phyloP scores from a whole-genome alignment of 225 moss, liverwort and hornwort species.

The Asterella californica region DNA sequence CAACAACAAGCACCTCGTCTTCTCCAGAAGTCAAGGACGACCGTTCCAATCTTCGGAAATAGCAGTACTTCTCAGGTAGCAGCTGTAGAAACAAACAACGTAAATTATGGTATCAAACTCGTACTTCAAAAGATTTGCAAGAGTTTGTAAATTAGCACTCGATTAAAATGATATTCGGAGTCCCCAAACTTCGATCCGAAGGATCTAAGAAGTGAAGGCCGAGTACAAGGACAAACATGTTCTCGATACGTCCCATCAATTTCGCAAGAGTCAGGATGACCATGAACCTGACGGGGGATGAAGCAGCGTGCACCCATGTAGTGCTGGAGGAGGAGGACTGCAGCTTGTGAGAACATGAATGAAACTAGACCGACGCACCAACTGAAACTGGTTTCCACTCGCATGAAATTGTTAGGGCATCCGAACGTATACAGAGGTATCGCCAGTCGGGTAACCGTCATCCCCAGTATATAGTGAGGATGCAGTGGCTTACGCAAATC shows the following conservation, averaged over 20 bases:
- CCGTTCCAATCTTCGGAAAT: constrained; percentile 75
- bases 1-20: constrained; percentile 56
- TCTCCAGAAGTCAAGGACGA: constrained; percentile 45
- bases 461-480: constrained; percentile 86
- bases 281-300: constrained; percentile 76
- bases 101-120: background rate
- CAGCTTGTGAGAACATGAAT: constrained; percentile 73
- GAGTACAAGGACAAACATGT: background rate
- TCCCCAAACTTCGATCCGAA: background rate
- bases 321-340: constrained; percentile 84
- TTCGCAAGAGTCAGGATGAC: background rate
- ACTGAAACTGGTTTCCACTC: constrained; percentile 66
- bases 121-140: background rate
- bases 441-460: constrained; percentile 80
- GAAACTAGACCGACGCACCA: constrained; percentile 79
- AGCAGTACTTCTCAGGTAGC: constrained; percentile 90
- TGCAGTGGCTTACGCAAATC: constrained; percentile 91
- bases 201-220: background rate
- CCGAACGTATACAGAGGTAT: constrained; percentile 88
- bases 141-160: background rate
- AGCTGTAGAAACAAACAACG: constrained; percentile 39
- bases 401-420: constrained; percentile 88
- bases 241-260: background rate
- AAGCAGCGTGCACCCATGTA: constrained; percentile 92
- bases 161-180: background rate